phyloP scores from a whole-genome alignment of 2,329 filamentous ascomycete genomes.

The Cadophora sp. region DNA sequence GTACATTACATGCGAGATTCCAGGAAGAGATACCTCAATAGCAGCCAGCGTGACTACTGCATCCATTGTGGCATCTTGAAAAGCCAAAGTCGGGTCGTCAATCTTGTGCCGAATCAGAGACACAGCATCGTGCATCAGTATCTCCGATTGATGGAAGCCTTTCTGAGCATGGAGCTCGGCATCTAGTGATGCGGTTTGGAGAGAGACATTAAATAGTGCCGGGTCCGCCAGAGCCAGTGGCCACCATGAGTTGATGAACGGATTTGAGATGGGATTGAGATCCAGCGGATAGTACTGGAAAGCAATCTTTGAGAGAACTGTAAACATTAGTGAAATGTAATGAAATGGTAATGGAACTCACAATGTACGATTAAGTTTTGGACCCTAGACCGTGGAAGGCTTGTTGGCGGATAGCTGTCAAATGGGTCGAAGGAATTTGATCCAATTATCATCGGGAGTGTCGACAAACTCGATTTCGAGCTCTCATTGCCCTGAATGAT shows the following conservation, averaged over 20 bases:
- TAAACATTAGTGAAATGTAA: constrained; percentile 29
- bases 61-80: constrained; percentile 62
- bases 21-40: constrained; percentile 55
- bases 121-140: constrained; percentile 64
- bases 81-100: constrained; percentile 51
- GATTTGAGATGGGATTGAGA: constrained; percentile 57
- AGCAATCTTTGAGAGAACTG: constrained; percentile 62
- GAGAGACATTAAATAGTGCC: constrained; percentile 63
- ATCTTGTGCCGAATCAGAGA: constrained; percentile 58
- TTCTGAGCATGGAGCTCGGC: constrained; percentile 58
- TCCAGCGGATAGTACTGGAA: constrained; percentile 67
- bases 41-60: constrained; percentile 63
- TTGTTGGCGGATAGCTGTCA: constrained; percentile 60
- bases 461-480: background rate
- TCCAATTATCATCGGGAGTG: constrained; percentile 35
- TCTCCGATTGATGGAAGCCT: constrained; percentile 59
- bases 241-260: constrained; percentile 66
- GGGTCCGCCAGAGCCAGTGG: constrained; percentile 61
- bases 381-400: constrained; percentile 56
- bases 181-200: constrained; percentile 64
- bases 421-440: constrained; percentile 58
- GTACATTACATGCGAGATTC: no score
- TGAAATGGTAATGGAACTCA: constrained; percentile 44
- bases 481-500: background rate
- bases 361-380: constrained; percentile 63